A percentile compares a stretch with the other conserved stretches of the same genome.
phyloP scores from a whole-genome alignment of 352 stramenopile species.

The Phytopythium litorale region DNA sequence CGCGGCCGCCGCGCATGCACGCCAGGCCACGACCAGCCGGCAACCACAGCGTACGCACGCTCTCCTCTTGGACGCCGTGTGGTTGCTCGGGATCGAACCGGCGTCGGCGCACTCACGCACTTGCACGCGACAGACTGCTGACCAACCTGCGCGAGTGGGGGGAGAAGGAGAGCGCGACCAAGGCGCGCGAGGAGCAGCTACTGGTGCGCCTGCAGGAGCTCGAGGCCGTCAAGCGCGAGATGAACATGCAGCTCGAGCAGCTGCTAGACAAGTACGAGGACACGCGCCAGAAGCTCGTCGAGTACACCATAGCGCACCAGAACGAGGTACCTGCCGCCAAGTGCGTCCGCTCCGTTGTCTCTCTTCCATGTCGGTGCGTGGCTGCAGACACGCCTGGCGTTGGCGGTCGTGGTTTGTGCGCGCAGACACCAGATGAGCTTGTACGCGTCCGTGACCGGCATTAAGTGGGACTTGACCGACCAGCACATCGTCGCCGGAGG shows the following conservation, averaged over 20 bases:
- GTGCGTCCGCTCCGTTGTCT: slow-evolving; percentile 20
- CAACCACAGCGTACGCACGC: slow-evolving; percentile 42
- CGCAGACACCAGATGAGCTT: slow-evolving; percentile 73
- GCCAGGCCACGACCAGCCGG: slow-evolving; percentile 42
- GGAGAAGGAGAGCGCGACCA: slow-evolving; percentile 36
- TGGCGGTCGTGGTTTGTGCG: slow-evolving; percentile 5
- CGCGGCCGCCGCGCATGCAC: slow-evolving; percentile 29
- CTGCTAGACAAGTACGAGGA: slow-evolving; percentile 70
- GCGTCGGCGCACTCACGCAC: background rate
- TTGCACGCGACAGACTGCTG: slow-evolving; percentile 34
- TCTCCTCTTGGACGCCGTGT: too few species aligned
- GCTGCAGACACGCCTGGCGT: background rate
- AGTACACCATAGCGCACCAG: slow-evolving; percentile 58
- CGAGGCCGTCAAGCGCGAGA: slow-evolving; percentile 59
- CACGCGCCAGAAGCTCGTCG: slow-evolving; percentile 48
- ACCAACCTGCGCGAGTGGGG: slow-evolving; percentile 66
- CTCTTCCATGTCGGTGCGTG: background rate
- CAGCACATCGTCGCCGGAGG: slow-evolving; percentile 48
- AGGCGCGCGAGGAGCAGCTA: slow-evolving; percentile 49
- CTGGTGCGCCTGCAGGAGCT: slow-evolving; percentile 57
- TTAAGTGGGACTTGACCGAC: slow-evolving; percentile 75
- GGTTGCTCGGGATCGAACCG: background rate
- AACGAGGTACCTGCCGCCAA: slow-evolving; percentile 70
- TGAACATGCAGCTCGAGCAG: slow-evolving; percentile 51
- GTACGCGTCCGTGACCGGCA: slow-evolving; percentile 68